A percentile compares a stretch with the other conserved stretches of the same genome.
Conservation (phyloP, 192 early-diverging fungal genomes). For the Coemansia sp. region DNA sequence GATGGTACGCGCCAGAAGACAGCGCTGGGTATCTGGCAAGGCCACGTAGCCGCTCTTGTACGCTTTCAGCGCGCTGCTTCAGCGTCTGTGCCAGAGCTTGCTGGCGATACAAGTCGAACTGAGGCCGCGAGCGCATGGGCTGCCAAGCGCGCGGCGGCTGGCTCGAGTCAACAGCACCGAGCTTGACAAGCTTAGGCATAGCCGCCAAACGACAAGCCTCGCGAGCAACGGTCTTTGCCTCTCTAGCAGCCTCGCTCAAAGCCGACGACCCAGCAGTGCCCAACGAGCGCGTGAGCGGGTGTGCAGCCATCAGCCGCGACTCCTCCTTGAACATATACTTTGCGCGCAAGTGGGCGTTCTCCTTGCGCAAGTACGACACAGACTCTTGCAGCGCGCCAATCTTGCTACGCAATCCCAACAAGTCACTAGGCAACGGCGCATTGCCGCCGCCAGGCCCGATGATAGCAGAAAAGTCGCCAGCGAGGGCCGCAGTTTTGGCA, state of each 20-base stretch:
- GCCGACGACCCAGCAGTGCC: not conserved
- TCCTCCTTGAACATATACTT: conserved; percentile 31
- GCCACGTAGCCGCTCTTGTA: conserved; percentile 39
- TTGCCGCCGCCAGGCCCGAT: conserved; percentile 13
- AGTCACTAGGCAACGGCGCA: conserved; percentile 40
- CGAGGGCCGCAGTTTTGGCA: conserved; percentile 15
- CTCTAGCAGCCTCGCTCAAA: conserved; percentile 22
- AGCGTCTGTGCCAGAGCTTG: conserved; percentile 51
- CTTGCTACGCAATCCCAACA: conserved; percentile 60
- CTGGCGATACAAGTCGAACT: conserved; percentile 52
- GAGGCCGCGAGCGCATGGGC: conserved; percentile 35
- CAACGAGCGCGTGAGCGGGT: conserved; percentile 8
- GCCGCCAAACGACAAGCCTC: conserved; percentile 48
- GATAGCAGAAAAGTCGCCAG: conserved; percentile 18
- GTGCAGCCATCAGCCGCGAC: conserved; percentile 1
- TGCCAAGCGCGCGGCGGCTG: conserved; percentile 24
- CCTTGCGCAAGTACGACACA: conserved; percentile 72
- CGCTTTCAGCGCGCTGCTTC: conserved; percentile 36
- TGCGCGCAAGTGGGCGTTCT: conserved; percentile 81
- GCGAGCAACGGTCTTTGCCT: conserved; percentile 26
- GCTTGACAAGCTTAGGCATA: conserved; percentile 36
- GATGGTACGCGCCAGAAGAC: not conserved
- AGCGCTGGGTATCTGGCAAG: conserved; percentile 14
- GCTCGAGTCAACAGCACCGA: not conserved
- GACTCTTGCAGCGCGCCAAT: conserved; percentile 65